phyloP scores from a whole-genome alignment of 805 yeast genomes.

The Candida loeiensis region DNA sequence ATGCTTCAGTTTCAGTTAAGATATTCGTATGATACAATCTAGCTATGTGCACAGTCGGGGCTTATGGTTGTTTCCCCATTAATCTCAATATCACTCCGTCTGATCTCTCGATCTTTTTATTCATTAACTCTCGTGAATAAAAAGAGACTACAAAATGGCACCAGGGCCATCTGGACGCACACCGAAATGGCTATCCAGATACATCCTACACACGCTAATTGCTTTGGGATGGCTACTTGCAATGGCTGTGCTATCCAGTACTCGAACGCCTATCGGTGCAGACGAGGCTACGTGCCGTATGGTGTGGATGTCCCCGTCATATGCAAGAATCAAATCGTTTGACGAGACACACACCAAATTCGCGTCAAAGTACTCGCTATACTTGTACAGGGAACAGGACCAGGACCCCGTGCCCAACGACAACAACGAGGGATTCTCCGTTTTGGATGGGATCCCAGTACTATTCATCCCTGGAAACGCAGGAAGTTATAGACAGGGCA shows the following conservation, averaged over 20 bases:
- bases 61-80: no score
- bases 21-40: no score
- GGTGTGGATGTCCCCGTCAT: conserved; percentile 81
- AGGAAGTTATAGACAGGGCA: conserved; percentile 84
- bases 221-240: conserved; percentile 5
- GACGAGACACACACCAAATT: conserved; percentile 65
- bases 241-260: conserved; percentile 12
- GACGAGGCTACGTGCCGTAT: conserved; percentile 52
- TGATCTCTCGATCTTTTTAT: no score
- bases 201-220: conserved; percentile 2
- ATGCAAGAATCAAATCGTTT: conserved; percentile 69
- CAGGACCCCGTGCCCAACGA: conserved; percentile 52
- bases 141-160: not conserved
- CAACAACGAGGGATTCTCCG: conserved; percentile 23
- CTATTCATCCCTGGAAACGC: conserved; percentile 97
- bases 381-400: conserved; percentile 81
- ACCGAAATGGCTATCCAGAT: conserved; percentile 4
- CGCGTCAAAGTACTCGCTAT: conserved; percentile 81
- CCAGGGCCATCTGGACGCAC: not conserved
- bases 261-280: conserved; percentile 21
- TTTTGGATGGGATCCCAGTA: conserved; percentile 74
- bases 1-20: no score
- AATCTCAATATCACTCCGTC: no score
- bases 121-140: not conserved
- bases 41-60: no score